Evolutionary conservation across 2,329 filamentous ascomycete species (phyloP).

Genomic region (Ciborinia camelliae): DNA sequence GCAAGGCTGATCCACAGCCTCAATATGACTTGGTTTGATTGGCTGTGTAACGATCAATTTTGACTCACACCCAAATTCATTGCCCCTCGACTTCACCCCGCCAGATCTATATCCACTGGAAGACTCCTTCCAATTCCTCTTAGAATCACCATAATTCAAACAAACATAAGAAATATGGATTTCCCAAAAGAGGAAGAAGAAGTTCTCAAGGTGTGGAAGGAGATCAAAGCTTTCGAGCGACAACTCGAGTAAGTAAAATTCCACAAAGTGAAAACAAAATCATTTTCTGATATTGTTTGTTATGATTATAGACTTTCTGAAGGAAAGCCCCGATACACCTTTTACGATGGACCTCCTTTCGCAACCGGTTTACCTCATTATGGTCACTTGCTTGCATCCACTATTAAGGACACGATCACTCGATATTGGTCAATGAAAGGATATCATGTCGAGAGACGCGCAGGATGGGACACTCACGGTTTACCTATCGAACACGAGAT

Average conservation of each 20-base stretch:
- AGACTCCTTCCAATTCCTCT: neutral
- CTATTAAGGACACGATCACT: constrained; percentile 96
- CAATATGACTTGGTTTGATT: neutral
- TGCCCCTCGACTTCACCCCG: constrained; percentile 4
- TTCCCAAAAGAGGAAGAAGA: constrained; percentile 14
- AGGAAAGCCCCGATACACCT: constrained; percentile 81
- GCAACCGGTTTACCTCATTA: constrained; percentile 68
- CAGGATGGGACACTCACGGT: constrained; percentile 95
- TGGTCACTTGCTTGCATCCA: constrained; percentile 74
- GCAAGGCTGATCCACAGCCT: constrained; percentile 11
- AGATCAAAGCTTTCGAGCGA: constrained; percentile 16
- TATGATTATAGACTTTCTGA: constrained; percentile 58
- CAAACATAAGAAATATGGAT: constrained; percentile 14
- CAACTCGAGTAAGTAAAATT: constrained; percentile 15
- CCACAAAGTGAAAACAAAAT: neutral
- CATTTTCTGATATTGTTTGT: neutral
- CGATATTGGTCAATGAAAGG: constrained; percentile 98
- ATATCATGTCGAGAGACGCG: constrained; percentile 84
- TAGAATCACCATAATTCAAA: neutral
- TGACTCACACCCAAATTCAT: constrained; percentile 10
- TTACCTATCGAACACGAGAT: constrained; percentile 96
- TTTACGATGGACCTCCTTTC: constrained; percentile 86
- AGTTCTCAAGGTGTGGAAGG: constrained; percentile 13
- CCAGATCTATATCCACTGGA: constrained; percentile 4
- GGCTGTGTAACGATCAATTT: neutral